Percentiles rank a stretch among this genome's conserved stretches.
Evolutionary conservation across 139 green algal genomes (phyloP).

Genomic region (Haematococcus lacustris): DNA sequence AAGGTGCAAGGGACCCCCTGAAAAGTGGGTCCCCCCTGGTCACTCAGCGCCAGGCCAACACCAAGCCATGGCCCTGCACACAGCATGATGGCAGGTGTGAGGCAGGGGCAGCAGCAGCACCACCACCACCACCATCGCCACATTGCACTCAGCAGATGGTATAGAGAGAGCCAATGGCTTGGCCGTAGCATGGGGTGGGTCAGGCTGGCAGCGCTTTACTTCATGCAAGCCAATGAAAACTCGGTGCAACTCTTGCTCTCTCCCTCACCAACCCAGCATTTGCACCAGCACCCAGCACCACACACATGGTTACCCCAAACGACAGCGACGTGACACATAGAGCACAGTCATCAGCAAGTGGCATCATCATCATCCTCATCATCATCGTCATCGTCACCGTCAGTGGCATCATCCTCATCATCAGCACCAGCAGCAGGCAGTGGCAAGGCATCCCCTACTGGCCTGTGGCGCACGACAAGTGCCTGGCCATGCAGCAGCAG

Average conservation of each 20-base stretch:
- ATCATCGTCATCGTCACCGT: no score
- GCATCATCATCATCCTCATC: no score
- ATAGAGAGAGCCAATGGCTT: not conserved
- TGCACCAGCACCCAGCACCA: no score
- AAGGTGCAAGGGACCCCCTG: no score
- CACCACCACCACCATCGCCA: not conserved
- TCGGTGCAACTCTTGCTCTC: no score
- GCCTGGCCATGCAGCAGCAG: not conserved
- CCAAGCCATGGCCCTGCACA: slow-evolving; percentile 36
- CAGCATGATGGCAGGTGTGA: not conserved
- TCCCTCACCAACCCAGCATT: not conserved
- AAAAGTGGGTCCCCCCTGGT: no score
- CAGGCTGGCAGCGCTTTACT: not conserved
- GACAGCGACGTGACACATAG: no score
- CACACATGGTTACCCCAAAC: no score
- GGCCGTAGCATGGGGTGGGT: not conserved
- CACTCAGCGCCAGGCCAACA: slow-evolving; percentile 48
- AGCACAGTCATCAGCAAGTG: not conserved
- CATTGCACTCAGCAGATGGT: not conserved
- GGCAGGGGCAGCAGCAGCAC: not conserved
- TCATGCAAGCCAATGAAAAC: not conserved
- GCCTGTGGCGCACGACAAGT: not conserved
- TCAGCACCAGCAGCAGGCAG: not conserved
- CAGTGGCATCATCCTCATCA: not conserved
- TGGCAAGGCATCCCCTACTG: not conserved